These are phyloP conservation scores for Microdochium bolleyi DNA, from an alignment of 2,329 filamentous ascomycete species.

Conservation along the genomic window DNA sequence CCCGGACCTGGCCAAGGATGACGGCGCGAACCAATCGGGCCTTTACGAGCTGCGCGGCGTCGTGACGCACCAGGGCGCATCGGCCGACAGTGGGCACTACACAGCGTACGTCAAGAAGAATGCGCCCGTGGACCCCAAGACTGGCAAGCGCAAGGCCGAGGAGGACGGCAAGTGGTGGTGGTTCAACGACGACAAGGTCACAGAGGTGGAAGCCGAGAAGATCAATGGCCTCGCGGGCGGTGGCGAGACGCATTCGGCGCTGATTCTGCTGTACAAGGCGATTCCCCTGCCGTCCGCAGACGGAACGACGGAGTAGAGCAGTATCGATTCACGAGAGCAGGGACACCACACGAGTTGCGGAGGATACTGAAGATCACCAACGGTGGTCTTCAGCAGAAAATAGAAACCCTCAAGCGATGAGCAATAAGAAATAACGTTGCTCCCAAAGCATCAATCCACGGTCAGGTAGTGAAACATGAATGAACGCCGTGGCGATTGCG, in stretches of 20 bases:
- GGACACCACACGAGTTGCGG: background rate
- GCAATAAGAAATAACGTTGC: too few species aligned
- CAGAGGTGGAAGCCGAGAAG: slow-evolving; percentile 84
- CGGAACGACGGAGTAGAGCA: slow-evolving; percentile 22
- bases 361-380: too few species aligned
- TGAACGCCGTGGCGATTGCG: too few species aligned
- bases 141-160: slow-evolving; percentile 61
- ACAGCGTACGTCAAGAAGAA: slow-evolving; percentile 96
- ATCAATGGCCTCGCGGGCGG: slow-evolving; percentile 86
- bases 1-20: slow-evolving; percentile 65
- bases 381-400: too few species aligned
- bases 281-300: slow-evolving; percentile 58
- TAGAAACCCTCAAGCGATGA: too few species aligned
- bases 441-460: too few species aligned
- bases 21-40: slow-evolving; percentile 84
- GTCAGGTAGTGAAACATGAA: too few species aligned
- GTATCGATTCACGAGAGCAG: background rate
- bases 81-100: slow-evolving; percentile 96
- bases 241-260: slow-evolving; percentile 76
- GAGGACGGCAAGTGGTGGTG: slow-evolving; percentile 99
- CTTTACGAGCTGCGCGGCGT: slow-evolving; percentile 92
- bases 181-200: slow-evolving; percentile 98
- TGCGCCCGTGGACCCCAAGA: slow-evolving; percentile 61
- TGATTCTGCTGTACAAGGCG: slow-evolving; percentile 72
- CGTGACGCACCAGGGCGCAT: slow-evolving; percentile 93